Percentiles rank a stretch among this genome's conserved stretches.
Evolutionary conservation across 2,329 filamentous ascomycete species (phyloP).

Genomic region (Claviceps sp.): DNA sequence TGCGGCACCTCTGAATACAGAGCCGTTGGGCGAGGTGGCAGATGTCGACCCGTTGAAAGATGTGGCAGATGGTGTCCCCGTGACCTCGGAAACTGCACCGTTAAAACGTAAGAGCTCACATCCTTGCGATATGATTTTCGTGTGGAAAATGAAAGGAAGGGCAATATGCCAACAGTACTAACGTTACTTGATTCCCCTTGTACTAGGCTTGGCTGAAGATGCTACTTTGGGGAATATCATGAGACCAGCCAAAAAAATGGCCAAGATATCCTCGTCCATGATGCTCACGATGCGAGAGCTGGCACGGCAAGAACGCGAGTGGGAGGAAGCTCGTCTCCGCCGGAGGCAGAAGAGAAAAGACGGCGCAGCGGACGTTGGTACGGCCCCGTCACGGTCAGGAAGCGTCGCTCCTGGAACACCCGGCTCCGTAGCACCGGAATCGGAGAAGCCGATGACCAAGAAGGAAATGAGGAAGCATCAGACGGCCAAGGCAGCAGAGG

Average conservation of each 20-base stretch:
- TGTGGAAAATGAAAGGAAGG: not conserved
- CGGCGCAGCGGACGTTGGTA: constrained; percentile 37
- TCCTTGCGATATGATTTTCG: not conserved
- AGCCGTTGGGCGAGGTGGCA: constrained; percentile 16
- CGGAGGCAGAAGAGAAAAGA: constrained; percentile 53
- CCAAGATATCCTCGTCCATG: constrained; percentile 36
- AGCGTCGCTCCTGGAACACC: constrained; percentile 48
- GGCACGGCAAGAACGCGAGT: constrained; percentile 52
- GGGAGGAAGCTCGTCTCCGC: constrained; percentile 57
- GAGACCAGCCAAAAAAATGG: constrained; percentile 29
- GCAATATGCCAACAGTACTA: not conserved
- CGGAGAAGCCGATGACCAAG: constrained; percentile 63
- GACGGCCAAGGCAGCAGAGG: constrained; percentile 64
- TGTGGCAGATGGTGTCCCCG: constrained; percentile 31
- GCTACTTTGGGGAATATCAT: constrained; percentile 23
- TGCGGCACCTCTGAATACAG: constrained; percentile 40
- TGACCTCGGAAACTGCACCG: constrained; percentile 33
- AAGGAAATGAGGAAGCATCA: constrained; percentile 71
- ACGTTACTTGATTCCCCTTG: not conserved
- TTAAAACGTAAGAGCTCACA: constrained; percentile 42
- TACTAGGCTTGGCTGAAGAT: constrained; percentile 26
- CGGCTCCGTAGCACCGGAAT: constrained; percentile 48
- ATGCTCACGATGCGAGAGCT: constrained; percentile 45
- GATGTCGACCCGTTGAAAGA: constrained; percentile 10
- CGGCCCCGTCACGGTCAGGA: constrained; percentile 36